Conservation (phyloP, 1,284 basidiomycete species). For the Fistulina hepatica region DNA sequence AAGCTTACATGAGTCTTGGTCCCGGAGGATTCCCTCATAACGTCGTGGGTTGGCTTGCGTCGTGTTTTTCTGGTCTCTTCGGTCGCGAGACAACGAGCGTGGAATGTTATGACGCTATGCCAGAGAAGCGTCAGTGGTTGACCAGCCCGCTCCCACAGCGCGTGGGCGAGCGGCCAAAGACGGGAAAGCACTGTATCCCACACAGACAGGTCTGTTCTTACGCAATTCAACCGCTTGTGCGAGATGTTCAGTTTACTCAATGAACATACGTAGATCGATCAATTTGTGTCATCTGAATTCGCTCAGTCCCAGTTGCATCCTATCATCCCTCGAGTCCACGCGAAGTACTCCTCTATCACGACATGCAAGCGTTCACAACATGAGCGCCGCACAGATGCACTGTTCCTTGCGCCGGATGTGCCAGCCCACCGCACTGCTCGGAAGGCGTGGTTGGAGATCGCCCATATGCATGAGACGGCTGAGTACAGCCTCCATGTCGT, state of each 20-base stretch:
- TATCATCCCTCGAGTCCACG: slow-evolving; percentile 9
- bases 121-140: slow-evolving; percentile 12
- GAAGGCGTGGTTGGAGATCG: slow-evolving; percentile 11
- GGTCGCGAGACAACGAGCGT: slow-evolving; percentile 7
- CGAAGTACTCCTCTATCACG: slow-evolving; percentile 9
- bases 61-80: slow-evolving; percentile 2
- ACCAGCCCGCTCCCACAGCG: slow-evolving; percentile 4
- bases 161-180: slow-evolving; percentile 7
- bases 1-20: not conserved
- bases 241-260: not conserved
- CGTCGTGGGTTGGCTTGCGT: not conserved
- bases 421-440: slow-evolving; percentile 9
- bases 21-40: not conserved
- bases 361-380: slow-evolving; percentile 9
- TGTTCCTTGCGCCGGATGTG: slow-evolving; percentile 10
- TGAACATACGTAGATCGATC: slow-evolving; percentile 5
- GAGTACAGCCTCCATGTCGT: slow-evolving; percentile 10
- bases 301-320: not conserved
- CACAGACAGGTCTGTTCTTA: slow-evolving; percentile 8
- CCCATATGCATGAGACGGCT: slow-evolving; percentile 12
- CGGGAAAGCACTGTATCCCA: slow-evolving; percentile 8
- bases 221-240: not conserved
- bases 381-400: slow-evolving; percentile 10
- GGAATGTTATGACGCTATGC: slow-evolving; percentile 9
- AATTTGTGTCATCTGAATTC: slow-evolving; percentile 6